Evolutionary conservation across 129 eudicot genomes (phyloP).

Genomic region (Ambrosia trifida): DNA sequence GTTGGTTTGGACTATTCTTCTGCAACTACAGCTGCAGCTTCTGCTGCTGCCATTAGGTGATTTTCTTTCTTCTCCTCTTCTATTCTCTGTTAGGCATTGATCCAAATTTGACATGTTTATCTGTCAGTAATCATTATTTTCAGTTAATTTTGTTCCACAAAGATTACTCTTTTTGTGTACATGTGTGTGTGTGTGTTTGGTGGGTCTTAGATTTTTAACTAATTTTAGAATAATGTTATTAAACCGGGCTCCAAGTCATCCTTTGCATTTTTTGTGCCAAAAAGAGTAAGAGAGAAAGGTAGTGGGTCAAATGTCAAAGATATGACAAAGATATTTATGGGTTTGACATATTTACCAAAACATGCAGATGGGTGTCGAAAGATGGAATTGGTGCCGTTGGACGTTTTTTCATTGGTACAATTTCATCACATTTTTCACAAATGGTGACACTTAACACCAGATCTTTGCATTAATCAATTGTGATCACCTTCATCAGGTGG

Average conservation of each 20-base stretch:
- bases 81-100: neutral
- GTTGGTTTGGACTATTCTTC: slow-evolving; percentile 94
- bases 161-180: neutral
- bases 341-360: slow-evolving; percentile 15
- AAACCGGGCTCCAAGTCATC: too few species aligned
- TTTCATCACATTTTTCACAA: slow-evolving; percentile 21
- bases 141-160: slow-evolving; percentile 10
- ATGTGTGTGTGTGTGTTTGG: neutral
- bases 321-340: neutral
- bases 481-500: slow-evolving; percentile 60
- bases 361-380: slow-evolving; percentile 95
- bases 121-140: neutral
- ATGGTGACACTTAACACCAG: slow-evolving; percentile 11
- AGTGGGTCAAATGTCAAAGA: neutral
- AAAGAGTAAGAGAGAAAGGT: neutral
- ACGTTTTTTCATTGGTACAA: slow-evolving; percentile 77
- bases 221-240: neutral
- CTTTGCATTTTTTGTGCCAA: slow-evolving; percentile 6
- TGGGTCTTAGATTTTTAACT: neutral
- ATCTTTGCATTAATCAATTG: slow-evolving; percentile 9
- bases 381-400: slow-evolving; percentile 99
- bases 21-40: slow-evolving; percentile 90
- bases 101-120: neutral
- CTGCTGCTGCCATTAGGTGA: slow-evolving; percentile 98
- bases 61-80: slow-evolving; percentile 14